These are phyloP conservation scores for Tulasnella sp. DNA, from an alignment of 768 basidiomycete species.

Conservation along the genomic window DNA sequence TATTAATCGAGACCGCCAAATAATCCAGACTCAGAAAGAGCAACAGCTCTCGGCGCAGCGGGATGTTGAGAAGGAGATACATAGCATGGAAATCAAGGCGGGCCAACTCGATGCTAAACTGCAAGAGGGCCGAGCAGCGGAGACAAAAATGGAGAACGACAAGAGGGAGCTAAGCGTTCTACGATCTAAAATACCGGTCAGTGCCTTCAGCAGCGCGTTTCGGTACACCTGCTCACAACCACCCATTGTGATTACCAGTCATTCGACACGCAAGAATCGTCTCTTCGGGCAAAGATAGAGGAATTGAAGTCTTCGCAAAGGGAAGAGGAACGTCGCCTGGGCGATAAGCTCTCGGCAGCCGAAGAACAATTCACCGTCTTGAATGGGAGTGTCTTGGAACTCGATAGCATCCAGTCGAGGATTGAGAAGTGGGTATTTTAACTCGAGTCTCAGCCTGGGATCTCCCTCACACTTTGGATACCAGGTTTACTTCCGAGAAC, in stretches of 20 bases:
- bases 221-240: neutral
- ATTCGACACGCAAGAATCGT: constrained; percentile 50
- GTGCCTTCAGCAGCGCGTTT: neutral
- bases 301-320: constrained; percentile 51
- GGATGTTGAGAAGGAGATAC: constrained; percentile 51
- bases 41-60: constrained; percentile 47
- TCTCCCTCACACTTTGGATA: neutral
- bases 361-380: constrained; percentile 7
- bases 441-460: neutral
- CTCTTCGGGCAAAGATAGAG: constrained; percentile 58
- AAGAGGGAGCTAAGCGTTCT: constrained; percentile 44
- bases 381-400: constrained; percentile 16
- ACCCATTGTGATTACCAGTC: constrained; percentile 38
- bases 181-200: constrained; percentile 7
- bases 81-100: constrained; percentile 55
- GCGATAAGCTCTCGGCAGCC: constrained; percentile 13
- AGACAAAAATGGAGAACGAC: constrained; percentile 51
- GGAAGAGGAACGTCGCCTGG: constrained; percentile 44
- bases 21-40: constrained; percentile 53
- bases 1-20: constrained; percentile 55
- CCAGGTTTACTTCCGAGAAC: constrained; percentile 67
- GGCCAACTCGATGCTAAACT: constrained; percentile 19
- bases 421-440: constrained; percentile 52
- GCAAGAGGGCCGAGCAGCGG: constrained; percentile 49
- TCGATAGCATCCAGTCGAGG: constrained; percentile 41